Percentiles rank a stretch among this genome's conserved stretches.
Evolutionary conservation across 805 yeast genomes (phyloP).

Genomic region (Lipomyces yamadae): DNA sequence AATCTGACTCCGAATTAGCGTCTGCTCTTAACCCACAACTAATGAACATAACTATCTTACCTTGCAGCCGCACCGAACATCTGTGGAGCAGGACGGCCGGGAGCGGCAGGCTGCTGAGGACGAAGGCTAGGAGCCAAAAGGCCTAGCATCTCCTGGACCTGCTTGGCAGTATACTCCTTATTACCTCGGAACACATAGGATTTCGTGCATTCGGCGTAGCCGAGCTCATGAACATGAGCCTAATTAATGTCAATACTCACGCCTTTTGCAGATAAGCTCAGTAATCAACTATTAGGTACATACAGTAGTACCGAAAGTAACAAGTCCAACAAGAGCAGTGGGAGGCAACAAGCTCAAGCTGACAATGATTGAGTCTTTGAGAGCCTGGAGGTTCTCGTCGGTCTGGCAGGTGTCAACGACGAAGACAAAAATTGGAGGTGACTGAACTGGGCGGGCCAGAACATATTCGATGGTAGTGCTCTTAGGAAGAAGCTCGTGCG

Average conservation of each 20-base stretch:
- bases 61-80: slow-evolving; percentile 42
- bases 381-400: slow-evolving; percentile 79
- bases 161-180: slow-evolving; percentile 69
- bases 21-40: not conserved
- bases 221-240: slow-evolving; percentile 85
- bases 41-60: slow-evolving; percentile 4
- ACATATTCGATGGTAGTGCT: slow-evolving; percentile 85
- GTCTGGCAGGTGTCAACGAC: slow-evolving; percentile 91
- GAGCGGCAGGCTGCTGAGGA: slow-evolving; percentile 34
- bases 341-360: slow-evolving; percentile 84
- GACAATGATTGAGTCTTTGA: slow-evolving; percentile 78
- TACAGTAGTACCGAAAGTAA: slow-evolving; percentile 82
- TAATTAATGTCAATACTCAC: not conserved
- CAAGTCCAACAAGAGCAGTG: slow-evolving; percentile 82
- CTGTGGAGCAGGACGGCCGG: slow-evolving; percentile 34
- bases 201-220: slow-evolving; percentile 68
- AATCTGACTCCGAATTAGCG: slow-evolving; percentile 50
- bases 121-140: slow-evolving; percentile 43
- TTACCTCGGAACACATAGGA: slow-evolving; percentile 87
- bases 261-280: not conserved
- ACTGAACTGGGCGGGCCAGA: slow-evolving; percentile 74
- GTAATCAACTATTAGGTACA: slow-evolving; percentile 1
- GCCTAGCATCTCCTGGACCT: slow-evolving; percentile 66
- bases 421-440: slow-evolving; percentile 85
- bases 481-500: slow-evolving; percentile 72